Conservation (phyloP, 1,139 yeast species). For the Pichia cactophila region DNA sequence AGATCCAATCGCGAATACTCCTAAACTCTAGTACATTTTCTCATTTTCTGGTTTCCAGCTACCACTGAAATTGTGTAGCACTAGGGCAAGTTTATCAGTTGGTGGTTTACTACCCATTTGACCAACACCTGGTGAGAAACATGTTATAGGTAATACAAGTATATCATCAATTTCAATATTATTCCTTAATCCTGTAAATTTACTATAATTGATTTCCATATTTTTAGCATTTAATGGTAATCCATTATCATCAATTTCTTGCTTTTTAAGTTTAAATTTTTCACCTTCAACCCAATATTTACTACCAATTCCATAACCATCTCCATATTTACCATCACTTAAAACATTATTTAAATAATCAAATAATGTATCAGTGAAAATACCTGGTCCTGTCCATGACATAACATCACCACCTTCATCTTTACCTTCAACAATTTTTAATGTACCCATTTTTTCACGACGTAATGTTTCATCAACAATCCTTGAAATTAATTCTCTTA, state of each 20-base stretch:
- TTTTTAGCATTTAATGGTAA: conserved; percentile 19
- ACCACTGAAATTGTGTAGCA: conserved; percentile 65
- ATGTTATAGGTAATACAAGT: conserved; percentile 72
- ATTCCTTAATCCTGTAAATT: conserved; percentile 57
- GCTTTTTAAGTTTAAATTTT: conserved; percentile 17
- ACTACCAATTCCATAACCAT: conserved; percentile 28
- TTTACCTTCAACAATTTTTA: conserved; percentile 35
- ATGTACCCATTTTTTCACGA: conserved; percentile 26
- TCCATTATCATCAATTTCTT: conserved; percentile 18
- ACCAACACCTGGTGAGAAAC: conserved; percentile 78
- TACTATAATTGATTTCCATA: conserved; percentile 39
- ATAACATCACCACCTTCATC: conserved; percentile 52
- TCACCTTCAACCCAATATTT: conserved; percentile 19
- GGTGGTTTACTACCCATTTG: conserved; percentile 61
- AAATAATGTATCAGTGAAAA: conserved; percentile 67
- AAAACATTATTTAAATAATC: conserved; percentile 46
- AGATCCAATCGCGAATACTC: too few species aligned
- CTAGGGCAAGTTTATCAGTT: conserved; percentile 52
- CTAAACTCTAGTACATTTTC: conserved; percentile 7
- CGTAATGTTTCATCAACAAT: conserved; percentile 55
- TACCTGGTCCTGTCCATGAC: conserved; percentile 83
- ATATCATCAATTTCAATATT: conserved; percentile 74
- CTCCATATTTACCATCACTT: conserved; percentile 22
- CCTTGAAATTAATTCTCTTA: conserved; percentile 58
- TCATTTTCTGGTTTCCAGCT: conserved; percentile 49